A percentile compares a stretch with the other conserved stretches of the same genome.
phyloP scores from a whole-genome alignment of 2,329 filamentous ascomycete species.

The Penicillium sp. region DNA sequence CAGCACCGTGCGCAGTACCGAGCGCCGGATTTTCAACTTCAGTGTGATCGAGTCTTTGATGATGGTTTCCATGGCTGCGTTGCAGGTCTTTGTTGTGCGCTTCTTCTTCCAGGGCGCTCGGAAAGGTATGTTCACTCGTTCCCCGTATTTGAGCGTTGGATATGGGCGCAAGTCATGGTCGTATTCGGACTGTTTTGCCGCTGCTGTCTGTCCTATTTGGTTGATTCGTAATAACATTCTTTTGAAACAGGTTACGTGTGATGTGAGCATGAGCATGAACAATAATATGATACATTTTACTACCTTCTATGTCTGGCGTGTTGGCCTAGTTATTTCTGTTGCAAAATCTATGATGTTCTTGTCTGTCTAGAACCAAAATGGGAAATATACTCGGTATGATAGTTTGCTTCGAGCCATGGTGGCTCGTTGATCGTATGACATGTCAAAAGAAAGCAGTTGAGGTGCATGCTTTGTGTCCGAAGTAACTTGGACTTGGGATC shows the following conservation, averaged over 20 bases:
- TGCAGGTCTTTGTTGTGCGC: conserved; percentile 95
- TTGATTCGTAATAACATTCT: conserved; percentile 8
- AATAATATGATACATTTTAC: conserved; percentile 31
- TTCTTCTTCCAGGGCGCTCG: conserved; percentile 97
- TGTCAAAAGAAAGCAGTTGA: neutral
- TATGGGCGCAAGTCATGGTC: neutral
- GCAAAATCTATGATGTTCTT: conserved; percentile 12
- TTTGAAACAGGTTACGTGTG: conserved; percentile 34
- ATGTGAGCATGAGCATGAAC: conserved; percentile 35
- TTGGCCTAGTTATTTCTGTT: conserved; percentile 7
- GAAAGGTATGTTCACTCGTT: conserved; percentile 51
- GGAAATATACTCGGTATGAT: neutral
- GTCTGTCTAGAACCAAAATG: neutral
- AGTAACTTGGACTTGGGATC: neutral
- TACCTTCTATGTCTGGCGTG: conserved; percentile 3
- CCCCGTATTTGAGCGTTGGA: neutral
- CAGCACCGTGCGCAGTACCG: conserved; percentile 93
- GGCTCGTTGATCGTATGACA: neutral
- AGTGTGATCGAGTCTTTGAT: conserved; percentile 87
- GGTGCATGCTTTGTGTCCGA: neutral
- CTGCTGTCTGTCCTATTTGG: neutral
- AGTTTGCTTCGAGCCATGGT: neutral
- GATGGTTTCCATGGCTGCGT: conserved; percentile 89
- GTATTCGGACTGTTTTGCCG: neutral
- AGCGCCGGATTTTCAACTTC: conserved; percentile 95